Base-by-base conservation (phyloP, 768 basidiomycete genomes). In the Pleurotus sapidus region DNA sequence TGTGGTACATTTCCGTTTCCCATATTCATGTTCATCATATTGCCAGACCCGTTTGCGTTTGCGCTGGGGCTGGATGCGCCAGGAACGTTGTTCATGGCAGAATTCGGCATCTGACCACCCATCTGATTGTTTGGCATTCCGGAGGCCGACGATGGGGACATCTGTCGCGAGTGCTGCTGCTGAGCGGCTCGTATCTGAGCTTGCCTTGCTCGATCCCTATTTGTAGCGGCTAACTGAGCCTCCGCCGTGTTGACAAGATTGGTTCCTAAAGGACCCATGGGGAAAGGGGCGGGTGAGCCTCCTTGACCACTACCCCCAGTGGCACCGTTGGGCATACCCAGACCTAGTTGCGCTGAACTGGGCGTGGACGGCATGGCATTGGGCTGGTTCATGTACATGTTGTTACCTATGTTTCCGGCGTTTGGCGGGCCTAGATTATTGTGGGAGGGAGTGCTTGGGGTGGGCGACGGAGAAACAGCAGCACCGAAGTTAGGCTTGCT, bases 131-230 rank as follows among this genome's bases (percentile, higher is more conserved):
- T 53, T 37, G 55, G 11, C 37, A 59, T 20, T 11, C 45, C 42
- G 24, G 42, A 61, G 59, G 46, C 68, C 60, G 73, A 67, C 5
- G 74, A 67, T 7, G 77, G 78, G 0, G 78, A 79, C 71, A 81
- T 77, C 54, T 78, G 77, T 43, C 76, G 67, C 40, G 63, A 62
- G 24, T 65, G 62, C 57, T 60, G 63, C 25, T 66, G 60, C 37
- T 73, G 70, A 23, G 70, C 70, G 23, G 64, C 61, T 11, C 71
- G 71, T 47, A 76, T 72, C 60, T 75, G 74, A 11, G 67, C 63
- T 61, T 74, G 74, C 47, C 75, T 64, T 23, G 61, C 61, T 9
- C 74, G 67, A 27, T 75, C 73, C 23, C 74, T 66, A 20, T 58
- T 62, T 12, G 65, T 58, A 1, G 74, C 74, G 1, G 72, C 73